Conservation (phyloP, 371 early-diverging fungal genomes). For the Umbelopsis sp. region DNA sequence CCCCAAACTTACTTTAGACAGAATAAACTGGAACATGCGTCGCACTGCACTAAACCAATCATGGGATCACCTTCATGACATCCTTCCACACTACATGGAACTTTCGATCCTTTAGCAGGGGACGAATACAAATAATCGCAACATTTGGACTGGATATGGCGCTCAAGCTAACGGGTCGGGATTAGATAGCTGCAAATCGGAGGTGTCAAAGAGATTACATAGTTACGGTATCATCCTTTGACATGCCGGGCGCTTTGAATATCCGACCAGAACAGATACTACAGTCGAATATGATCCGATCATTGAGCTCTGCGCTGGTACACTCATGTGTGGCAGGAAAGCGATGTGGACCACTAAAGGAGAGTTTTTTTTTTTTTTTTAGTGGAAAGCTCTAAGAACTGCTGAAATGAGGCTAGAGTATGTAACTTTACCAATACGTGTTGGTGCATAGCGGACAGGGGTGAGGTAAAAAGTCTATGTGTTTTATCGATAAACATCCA, state of each 20-base stretch:
- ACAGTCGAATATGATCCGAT: constrained; percentile 1
- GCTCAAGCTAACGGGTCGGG: constrained; percentile 23
- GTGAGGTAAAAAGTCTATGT: constrained; percentile 38
- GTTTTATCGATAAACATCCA: neutral
- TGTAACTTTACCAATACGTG: constrained; percentile 25
- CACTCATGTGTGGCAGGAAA: constrained; percentile 35
- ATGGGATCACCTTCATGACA: constrained; percentile 35
- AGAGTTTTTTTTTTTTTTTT: neutral
- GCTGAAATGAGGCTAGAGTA: neutral
- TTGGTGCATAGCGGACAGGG: constrained; percentile 36
- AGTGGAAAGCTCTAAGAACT: neutral
- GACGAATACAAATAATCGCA: constrained; percentile 16
- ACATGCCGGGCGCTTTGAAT: neutral
- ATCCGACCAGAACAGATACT: neutral
- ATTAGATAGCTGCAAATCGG: neutral
- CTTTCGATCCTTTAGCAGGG: constrained; percentile 4
- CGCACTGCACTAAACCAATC: constrained; percentile 34
- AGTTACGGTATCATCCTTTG: constrained; percentile 11
- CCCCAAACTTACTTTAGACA: constrained; percentile 31
- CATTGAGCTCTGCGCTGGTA: neutral
- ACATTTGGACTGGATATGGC: constrained; percentile 27
- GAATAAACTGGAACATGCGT: constrained; percentile 30
- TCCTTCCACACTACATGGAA: constrained; percentile 25
- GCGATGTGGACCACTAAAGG: constrained; percentile 36
- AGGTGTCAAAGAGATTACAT: neutral